phyloP scores from a whole-genome alignment of 2,329 filamentous ascomycete species.

The Ophiocordyceps camponoti-rufipedis region DNA sequence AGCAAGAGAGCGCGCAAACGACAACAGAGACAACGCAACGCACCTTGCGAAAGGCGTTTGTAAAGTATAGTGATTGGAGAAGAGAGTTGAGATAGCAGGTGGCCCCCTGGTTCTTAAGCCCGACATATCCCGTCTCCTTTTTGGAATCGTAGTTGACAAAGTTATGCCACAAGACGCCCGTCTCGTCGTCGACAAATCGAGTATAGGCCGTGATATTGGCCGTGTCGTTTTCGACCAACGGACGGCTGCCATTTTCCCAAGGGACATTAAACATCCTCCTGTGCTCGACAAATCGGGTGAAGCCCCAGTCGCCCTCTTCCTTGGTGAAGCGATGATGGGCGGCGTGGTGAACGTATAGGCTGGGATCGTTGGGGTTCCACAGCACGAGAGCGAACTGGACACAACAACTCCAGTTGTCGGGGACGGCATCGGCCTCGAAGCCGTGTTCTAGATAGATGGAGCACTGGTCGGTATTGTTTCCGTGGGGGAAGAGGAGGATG shows the following conservation, averaged over 20 bases:
- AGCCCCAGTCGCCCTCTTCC: constrained; percentile 96
- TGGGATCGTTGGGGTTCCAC: constrained; percentile 88
- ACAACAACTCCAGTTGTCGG: constrained; percentile 91
- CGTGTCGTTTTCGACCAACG: constrained; percentile 57
- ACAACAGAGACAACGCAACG: constrained; percentile 1
- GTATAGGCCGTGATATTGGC: constrained; percentile 74
- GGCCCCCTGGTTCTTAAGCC: constrained; percentile 89
- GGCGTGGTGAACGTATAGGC: constrained; percentile 58
- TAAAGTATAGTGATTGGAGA: constrained; percentile 71
- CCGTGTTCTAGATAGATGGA: constrained; percentile 96
- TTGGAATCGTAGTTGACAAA: constrained; percentile 97
- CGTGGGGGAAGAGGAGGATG: constrained; percentile 85
- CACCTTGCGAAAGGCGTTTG: constrained; percentile 85
- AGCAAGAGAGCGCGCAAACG: constrained; percentile 1
- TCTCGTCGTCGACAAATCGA: constrained; percentile 69
- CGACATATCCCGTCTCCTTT: constrained; percentile 93
- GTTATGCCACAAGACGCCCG: constrained; percentile 79
- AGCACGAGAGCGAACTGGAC: constrained; percentile 89
- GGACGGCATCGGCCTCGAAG: constrained; percentile 55
- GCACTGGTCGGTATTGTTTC: constrained; percentile 83
- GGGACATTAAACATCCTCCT: constrained; percentile 64
- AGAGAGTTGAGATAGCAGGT: constrained; percentile 79
- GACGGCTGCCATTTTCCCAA: constrained; percentile 52
- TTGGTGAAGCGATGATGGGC: constrained; percentile 94
- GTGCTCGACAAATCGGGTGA: constrained; percentile 88